Evolutionary conservation across 768 basidiomycete genomes (phyloP), one percentile per base, ranked within the genome.

Genomic region (Melanogaster broomeanus): DNA sequence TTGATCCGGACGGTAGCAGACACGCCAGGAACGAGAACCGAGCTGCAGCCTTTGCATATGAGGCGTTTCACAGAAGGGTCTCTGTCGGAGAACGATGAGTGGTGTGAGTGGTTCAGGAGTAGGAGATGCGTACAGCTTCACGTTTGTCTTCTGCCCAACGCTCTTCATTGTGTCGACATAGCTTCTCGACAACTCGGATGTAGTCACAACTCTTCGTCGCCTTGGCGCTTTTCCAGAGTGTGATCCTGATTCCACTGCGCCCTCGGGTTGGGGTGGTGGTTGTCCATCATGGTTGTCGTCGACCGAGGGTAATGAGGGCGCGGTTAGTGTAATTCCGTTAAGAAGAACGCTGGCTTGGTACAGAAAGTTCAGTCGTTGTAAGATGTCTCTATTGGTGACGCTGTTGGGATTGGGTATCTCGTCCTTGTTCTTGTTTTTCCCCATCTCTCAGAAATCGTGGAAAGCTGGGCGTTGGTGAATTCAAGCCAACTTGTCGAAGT

Each of bases 51-150:
- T 63, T 80, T 83, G 70, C 92, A 95, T 7, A 93, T 60, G 2
- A 85, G 82, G 11, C 92, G 84, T 65, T 94, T 95, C n/a, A 94
- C 77, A 1, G 79, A 72, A 0, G 92, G 91, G 64, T 94, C 92
- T 59, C 92, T 93, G 56, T 39, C 2, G 27, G 28, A 7, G 43
- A 16, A 8, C 24, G 6, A 59, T 37, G 30, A 45, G 15, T 43
- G 16, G 51, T 33, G 15, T 43, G 18, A 42, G 18, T 31, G 34
- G n/a, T 40, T 4, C n/a, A 22, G 13, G 21, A 5, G 3, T 16
- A 18, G 9, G n/a, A 22, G 41, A 50, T 38, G 71, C 81, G 38
- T 34, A 93, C 92, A 93, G 84, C 62, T 83, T 84, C 19, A 90
- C 83, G 19, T 83, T 87, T 1, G 88, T 83, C 65, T 88, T 90